Evolutionary conservation across 2,329 filamentous ascomycete species (phyloP), one percentile per base, ranked within the genome.

Genomic region (Pseudopyrenochaeta lycopersici): DNA sequence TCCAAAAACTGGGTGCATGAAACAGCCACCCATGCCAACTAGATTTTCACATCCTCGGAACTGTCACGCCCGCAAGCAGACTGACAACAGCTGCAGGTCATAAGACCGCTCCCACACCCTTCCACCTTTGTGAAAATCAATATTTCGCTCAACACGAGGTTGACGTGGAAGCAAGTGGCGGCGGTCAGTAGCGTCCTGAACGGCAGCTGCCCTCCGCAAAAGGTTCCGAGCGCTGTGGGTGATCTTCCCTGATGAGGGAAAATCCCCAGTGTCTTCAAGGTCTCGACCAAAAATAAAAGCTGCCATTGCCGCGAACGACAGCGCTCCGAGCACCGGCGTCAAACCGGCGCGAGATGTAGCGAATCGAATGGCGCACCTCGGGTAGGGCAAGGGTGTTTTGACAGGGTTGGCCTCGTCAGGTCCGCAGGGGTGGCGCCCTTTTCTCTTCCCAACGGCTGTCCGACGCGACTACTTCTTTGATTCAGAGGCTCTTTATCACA

Each of bases 261-360:
- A 36, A 15, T 4, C 3, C n/a, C 31, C 42, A 27, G 30, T 30
- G 3, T 42, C 36, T 43, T 36, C 17, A 32, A 20, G 23, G 23
- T 30, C 40, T 29, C 27, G 40, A 18, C 21, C 43, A 42, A 46
- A 52, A 51, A 52, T 46, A 42, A 46, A 42, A 33, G 23, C 7
- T 33, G 21, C 15, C 41, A 27, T 36, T 33, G 33, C 41, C 36
- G 43, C 42, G 30, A 21, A 42, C 12, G 35, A 33, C 40, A 44
- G 46, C 23, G 47, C 12, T 29, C 38, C 31, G 36, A 35, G 21
- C 12, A 29, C 31, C 36, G 43, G 49, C 49, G 49, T 49, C 44
- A 48, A 45, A 20, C 7, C 45, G 50, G 50, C 50, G 50, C 50
- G 50, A 53, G 50, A 14, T 3, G 20, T 15, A 29, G 20, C 50